Evolutionary conservation across 805 yeast genomes (phyloP), one percentile per base, ranked within the genome.

Genomic region (Yarrowia bubula): DNA sequence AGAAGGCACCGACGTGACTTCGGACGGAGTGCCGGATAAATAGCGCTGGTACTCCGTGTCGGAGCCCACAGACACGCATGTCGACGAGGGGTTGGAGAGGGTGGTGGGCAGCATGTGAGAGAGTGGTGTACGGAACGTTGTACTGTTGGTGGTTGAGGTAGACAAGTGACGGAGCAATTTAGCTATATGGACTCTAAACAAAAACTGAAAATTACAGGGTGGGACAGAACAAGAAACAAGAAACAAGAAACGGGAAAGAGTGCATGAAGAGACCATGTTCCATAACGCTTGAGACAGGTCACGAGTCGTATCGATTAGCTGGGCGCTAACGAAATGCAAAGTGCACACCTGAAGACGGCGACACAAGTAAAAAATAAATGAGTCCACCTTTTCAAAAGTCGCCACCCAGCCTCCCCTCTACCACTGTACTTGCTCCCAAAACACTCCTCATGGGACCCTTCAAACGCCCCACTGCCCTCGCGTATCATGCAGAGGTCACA

Each of bases 1-100:
- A 0, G 89, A 84, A n/a, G 69, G 70, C 35, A 66, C 53, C 18
- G 33, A 28, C 32, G 58, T 38, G 46, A 47, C 55, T n/a, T 47
- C 60, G 35, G 51, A 60, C 22, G 67, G 43, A 15, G 58, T 44
- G 37, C 57, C 51, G 33, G 43, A 60, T 14, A 61, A 22, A 17
- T 47, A 46, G 37, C 65, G 44, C 47, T 61, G 65, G 47, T 61
- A 61, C 37, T 61, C 65, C 8, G 57, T 61, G 47, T 61, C 65
- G 41, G 65, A 61, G 8, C 65, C 65, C 18, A 47, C 57, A 31
- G 65, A 58, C 32, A 58, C 64, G 51, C 64, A 58, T 14, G 64
- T 58, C 22, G 64, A 58, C 61, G 61, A 55, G 37, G 61, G 61
- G 47, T 55, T 55, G 28, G 61, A 55, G 31, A 55, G 47, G 18